These are phyloP conservation scores for Cutaneotrichosporon mucoides DNA, from an alignment of 1,284 basidiomycete species.

Conservation along the genomic window DNA sequence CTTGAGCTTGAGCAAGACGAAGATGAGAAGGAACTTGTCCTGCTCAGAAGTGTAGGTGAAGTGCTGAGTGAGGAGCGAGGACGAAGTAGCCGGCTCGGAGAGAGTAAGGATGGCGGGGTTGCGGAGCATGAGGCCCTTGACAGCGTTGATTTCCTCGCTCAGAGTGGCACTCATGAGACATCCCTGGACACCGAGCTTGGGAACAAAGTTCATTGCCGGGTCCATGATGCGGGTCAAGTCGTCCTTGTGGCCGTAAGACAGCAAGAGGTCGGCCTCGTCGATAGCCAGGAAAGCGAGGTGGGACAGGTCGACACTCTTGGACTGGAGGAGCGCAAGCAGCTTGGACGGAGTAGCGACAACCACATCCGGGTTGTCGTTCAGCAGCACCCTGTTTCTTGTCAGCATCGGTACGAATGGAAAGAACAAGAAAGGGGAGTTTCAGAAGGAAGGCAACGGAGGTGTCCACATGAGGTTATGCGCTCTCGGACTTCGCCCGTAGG, in stretches of 20 bases:
- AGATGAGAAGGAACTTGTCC: constrained; percentile 94
- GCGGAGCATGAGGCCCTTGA: constrained; percentile 82
- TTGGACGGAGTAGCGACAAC: constrained; percentile 88
- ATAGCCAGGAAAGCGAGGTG: constrained; percentile 82
- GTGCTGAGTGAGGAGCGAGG: constrained; percentile 75
- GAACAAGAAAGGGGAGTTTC: constrained; percentile 17
- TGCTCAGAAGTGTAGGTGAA: constrained; percentile 76
- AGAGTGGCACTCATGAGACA: constrained; percentile 98
- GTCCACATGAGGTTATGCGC: constrained; percentile 49
- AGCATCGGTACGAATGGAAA: not conserved
- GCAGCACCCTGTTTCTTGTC: constrained; percentile 53
- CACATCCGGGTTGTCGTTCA: constrained; percentile 90
- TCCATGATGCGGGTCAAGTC: constrained; percentile 81
- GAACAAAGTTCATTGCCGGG: constrained; percentile 58
- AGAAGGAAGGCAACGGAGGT: constrained; percentile 51
- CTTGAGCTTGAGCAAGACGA: constrained; percentile 90
- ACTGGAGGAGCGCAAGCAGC: constrained; percentile 70
- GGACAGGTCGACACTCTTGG: constrained; percentile 57
- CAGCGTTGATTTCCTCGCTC: constrained; percentile 86
- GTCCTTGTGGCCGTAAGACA: constrained; percentile 94
- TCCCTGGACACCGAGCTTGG: constrained; percentile 79
- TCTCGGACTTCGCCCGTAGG: constrained; percentile 46
- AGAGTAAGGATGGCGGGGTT: constrained; percentile 80
- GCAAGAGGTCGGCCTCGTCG: constrained; percentile 95
- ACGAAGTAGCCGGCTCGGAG: constrained; percentile 74